phyloP scores from a whole-genome alignment of 495 filamentous ascomycete genomes.

The Penicillium tannophilum region DNA sequence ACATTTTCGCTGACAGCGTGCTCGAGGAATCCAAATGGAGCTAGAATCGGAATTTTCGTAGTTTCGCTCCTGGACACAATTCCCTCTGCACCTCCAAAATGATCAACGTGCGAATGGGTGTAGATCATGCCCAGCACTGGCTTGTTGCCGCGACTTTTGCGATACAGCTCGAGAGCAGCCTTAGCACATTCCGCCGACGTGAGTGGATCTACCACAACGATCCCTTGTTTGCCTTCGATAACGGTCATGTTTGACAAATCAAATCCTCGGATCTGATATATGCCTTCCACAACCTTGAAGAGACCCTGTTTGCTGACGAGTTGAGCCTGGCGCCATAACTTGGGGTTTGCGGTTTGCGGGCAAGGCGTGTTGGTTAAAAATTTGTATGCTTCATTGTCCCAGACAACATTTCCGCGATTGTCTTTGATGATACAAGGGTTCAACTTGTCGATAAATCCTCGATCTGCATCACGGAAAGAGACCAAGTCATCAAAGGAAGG shows the following conservation, averaged over 20 bases:
- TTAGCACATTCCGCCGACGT: background rate
- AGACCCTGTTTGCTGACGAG: background rate
- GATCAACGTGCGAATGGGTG: constrained; percentile 30
- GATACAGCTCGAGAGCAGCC: background rate
- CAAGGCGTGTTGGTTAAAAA: constrained; percentile 2
- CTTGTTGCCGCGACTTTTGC: background rate
- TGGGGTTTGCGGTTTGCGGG: background rate
- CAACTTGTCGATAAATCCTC: no score
- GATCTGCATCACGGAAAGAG: no score
- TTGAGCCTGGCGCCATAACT: background rate
- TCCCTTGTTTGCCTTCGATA: constrained; percentile 19
- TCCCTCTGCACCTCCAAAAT: constrained; percentile 23
- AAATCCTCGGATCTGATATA: constrained; percentile 14
- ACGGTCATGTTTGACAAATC: constrained; percentile 29
- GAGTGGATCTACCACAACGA: constrained; percentile 22
- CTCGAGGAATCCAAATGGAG: constrained; percentile 26
- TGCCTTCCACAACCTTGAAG: background rate
- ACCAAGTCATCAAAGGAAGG: no score
- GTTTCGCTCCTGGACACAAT: constrained; percentile 2
- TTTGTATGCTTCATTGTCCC: constrained; percentile 18
- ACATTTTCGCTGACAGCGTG: constrained; percentile 26
- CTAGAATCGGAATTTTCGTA: constrained; percentile 19
- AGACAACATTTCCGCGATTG: constrained; percentile 3
- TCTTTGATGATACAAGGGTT: no score
- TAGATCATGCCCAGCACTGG: constrained; percentile 17